phyloP scores from a whole-genome alignment of 164 flowering plant genomes.

The Saururus chinensis region DNA sequence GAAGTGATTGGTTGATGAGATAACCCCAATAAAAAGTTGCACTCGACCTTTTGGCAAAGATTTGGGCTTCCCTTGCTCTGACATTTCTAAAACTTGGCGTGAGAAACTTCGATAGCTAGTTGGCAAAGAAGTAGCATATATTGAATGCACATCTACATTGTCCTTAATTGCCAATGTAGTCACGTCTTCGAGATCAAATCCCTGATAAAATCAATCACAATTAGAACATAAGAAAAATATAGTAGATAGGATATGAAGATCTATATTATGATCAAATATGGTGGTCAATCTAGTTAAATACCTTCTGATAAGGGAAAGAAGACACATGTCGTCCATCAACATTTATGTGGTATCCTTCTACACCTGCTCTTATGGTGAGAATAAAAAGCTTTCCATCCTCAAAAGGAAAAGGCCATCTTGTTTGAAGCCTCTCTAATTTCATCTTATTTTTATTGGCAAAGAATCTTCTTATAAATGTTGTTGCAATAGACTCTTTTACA shows the following conservation, averaged over 20 bases:
- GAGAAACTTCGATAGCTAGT: slow-evolving; percentile 84
- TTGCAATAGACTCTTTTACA: slow-evolving; percentile 63
- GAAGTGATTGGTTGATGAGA: slow-evolving; percentile 92
- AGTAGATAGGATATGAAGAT: neutral
- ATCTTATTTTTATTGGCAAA: slow-evolving; percentile 45
- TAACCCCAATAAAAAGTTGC: slow-evolving; percentile 72
- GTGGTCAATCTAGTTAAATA: slow-evolving; percentile 10
- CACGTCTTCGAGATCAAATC: slow-evolving; percentile 91
- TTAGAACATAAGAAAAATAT: neutral
- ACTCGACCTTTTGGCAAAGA: slow-evolving; percentile 42
- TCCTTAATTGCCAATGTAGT: slow-evolving; percentile 83
- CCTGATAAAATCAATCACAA: slow-evolving; percentile 27
- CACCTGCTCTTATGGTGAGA: slow-evolving; percentile 78
- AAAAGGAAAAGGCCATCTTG: slow-evolving; percentile 92
- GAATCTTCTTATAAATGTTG: slow-evolving; percentile 82
- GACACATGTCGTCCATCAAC: slow-evolving; percentile 88
- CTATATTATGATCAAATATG: neutral
- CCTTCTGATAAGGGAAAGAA: slow-evolving; percentile 85
- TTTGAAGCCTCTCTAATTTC: slow-evolving; percentile 55
- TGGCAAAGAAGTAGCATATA: slow-evolving; percentile 82
- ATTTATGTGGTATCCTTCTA: slow-evolving; percentile 80
- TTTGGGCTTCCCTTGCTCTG: slow-evolving; percentile 60
- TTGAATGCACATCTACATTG: slow-evolving; percentile 72
- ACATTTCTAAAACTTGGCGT: slow-evolving; percentile 74
- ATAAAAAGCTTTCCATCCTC: slow-evolving; percentile 69